Evolutionary conservation across 73 alveolate genomes (phyloP), one percentile per base, ranked within the genome.

Genomic region (Paramecium tetraurelia): DNA sequence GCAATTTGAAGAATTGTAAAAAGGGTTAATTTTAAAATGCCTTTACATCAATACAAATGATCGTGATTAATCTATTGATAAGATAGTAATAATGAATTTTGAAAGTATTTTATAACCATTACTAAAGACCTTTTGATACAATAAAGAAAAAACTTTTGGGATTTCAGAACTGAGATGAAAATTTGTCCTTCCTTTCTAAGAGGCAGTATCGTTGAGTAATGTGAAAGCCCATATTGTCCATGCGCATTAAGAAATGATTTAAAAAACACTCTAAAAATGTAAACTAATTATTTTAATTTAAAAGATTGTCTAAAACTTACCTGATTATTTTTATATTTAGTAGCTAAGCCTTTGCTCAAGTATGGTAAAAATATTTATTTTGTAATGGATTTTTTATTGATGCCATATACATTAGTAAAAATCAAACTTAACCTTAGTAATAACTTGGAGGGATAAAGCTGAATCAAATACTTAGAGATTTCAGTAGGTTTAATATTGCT

Each of bases 161-260:
- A 72, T 21, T 72, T 40, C 27, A 72, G 24, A 72, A 72, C 4
- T 12, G 86, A 72, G 12, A 20, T 40, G 36, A 33, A 40, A 36
- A 72, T 72, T 72, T 72, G 59, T 43, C 59, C 40, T 72, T 27
- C 84, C 46, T 63, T 31, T 33, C 46, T 63, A 33, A 63, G 41
- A 31, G 84, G 84, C 84, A 63, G 84, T 7, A 33, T 63, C 27
- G 14, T 27, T 21, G 53, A 72, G 20, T 72, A 72, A 16, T 72
- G 86, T 72, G 86, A 72, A 21, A 36, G 86, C 24, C 57, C 59
- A 20, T 72, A 72, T 72, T 72, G 86, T 72, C 86, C 86, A 29
- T 72, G 86, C 18, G 7, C 36, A 35, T 72, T 72, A 36, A 72
- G 86, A 72, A 36, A 38, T 36, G 86, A 72, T 72, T 43, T 72